Conservation (phyloP, 345 rosid species). For the Abelmoschus esculentus region DNA sequence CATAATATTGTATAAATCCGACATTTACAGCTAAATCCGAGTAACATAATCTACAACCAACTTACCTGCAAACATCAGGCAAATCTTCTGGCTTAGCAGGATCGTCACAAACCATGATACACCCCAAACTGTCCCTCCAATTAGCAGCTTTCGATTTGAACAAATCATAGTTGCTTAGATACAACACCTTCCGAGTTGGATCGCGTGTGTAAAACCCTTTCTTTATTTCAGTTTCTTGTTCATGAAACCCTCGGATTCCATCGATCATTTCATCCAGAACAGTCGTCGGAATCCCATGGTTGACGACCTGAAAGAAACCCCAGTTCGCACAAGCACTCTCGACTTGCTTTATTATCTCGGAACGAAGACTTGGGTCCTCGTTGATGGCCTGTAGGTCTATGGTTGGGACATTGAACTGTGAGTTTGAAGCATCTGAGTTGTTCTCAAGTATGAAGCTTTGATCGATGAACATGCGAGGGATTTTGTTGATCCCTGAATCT, state of each 20-base stretch:
- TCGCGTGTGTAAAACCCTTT: constrained; percentile 28
- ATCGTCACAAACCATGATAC: constrained; percentile 25
- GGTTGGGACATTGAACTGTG: constrained; percentile 23
- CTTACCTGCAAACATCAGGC: constrained; percentile 43
- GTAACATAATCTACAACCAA: neutral
- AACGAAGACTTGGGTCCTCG: constrained; percentile 5
- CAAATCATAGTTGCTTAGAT: constrained; percentile 31
- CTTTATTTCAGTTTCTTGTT: constrained; percentile 31
- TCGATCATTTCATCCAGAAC: constrained; percentile 26
- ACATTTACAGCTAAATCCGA: neutral
- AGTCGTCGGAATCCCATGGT: constrained; percentile 36
- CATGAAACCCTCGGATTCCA: constrained; percentile 30
- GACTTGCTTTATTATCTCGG: constrained; percentile 16
- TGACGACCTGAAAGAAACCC: constrained; percentile 45
- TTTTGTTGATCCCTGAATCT: constrained; percentile 19
- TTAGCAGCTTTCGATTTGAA: constrained; percentile 20
- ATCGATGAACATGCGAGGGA: constrained; percentile 25
- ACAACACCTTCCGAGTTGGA: constrained; percentile 14
- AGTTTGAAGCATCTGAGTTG: neutral
- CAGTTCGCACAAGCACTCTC: constrained; percentile 28
- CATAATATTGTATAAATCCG: too few species aligned
- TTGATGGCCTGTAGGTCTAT: constrained; percentile 26
- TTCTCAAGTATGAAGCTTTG: neutral
- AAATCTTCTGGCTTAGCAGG: constrained; percentile 32
- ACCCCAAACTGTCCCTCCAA: constrained; percentile 44